Evolutionary conservation across 2,329 filamentous ascomycete species (phyloP), one percentile per base, ranked within the genome.

Genomic region (Aspergillus nomiae): DNA sequence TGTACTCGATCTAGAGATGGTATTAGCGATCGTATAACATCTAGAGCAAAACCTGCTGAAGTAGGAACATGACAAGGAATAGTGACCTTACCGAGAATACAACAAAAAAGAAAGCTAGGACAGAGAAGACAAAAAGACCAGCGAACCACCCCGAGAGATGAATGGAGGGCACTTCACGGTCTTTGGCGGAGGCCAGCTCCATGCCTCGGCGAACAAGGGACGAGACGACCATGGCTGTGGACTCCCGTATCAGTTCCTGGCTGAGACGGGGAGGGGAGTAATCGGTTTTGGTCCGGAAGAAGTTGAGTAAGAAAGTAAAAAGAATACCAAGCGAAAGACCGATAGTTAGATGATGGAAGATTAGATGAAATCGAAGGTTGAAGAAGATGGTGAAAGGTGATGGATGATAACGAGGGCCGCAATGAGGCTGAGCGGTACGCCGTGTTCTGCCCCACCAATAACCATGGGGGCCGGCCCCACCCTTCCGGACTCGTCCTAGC

Each of bases 1-100:
- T 87, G 77, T 90, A 90, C 60, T 79, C 72, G 50, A 82, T 70
- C 80, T 82, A 24, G 24, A 12, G 12, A 19, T 16, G 30, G 26
- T 19, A 41, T 51, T 19, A 21, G 12, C 21, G 19, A 32, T 43
- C 11, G 26, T 46, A 30, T 16, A 26, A 34, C 19, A 34, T 16
- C 32, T 8, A 21, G 8, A 32, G 32, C 32, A 32, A 10, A 26
- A 24, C 12, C 10, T 6, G 2, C 5, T 7, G 8, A 9, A 16
- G 16, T n/a, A 21, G 51, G 14, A 36, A 24, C 4, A 54, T 16
- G 51, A 32, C 19, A 55, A 38, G 21, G 21, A 14, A 11, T 11
- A n/a, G 10, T 43, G 34, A 12, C 70, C 75, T 67, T 70, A 78
- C 76, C 19, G 69, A 65, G 56, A 71, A 69, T 14, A 73, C 36